Conservation (phyloP, 169 alveolate species). For the Cryptosporidium meleagridis region DNA sequence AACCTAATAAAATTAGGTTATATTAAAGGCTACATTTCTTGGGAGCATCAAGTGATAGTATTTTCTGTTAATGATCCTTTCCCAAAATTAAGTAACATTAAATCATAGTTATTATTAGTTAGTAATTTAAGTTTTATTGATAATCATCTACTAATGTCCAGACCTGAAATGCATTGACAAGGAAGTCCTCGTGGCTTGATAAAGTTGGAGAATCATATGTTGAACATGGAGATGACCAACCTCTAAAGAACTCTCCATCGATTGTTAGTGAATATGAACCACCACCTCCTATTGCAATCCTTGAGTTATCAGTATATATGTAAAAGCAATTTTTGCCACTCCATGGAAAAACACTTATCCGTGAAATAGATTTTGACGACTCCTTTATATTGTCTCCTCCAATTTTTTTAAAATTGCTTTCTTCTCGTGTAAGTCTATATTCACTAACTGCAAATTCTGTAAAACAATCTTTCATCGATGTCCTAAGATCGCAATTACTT, state of each 20-base stretch:
- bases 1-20: constrained; percentile 84
- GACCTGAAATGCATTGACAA: constrained; percentile 62
- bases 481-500: neutral
- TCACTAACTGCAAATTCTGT: constrained; percentile 50
- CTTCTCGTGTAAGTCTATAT: neutral
- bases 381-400: neutral
- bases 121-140: neutral
- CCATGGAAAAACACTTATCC: constrained; percentile 82
- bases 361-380: constrained; percentile 7
- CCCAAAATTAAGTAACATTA: constrained; percentile 74
- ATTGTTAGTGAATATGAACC: constrained; percentile 82
- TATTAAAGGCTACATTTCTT: constrained; percentile 87
- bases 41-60: constrained; percentile 85
- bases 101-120: neutral
- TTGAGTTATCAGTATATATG: constrained; percentile 80
- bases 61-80: constrained; percentile 86
- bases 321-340: constrained; percentile 80
- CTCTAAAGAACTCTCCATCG: constrained; percentile 81
- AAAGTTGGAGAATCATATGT: constrained; percentile 77
- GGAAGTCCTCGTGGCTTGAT: constrained; percentile 58
- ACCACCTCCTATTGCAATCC: constrained; percentile 84
- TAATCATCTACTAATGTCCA: constrained; percentile 73
- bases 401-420: neutral
- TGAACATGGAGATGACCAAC: constrained; percentile 79
- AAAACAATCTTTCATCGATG: constrained; percentile 1